Evolutionary conservation across 2,329 filamentous ascomycete genomes (phyloP).

Genomic region (Ophidiomyces ophidiicola): DNA sequence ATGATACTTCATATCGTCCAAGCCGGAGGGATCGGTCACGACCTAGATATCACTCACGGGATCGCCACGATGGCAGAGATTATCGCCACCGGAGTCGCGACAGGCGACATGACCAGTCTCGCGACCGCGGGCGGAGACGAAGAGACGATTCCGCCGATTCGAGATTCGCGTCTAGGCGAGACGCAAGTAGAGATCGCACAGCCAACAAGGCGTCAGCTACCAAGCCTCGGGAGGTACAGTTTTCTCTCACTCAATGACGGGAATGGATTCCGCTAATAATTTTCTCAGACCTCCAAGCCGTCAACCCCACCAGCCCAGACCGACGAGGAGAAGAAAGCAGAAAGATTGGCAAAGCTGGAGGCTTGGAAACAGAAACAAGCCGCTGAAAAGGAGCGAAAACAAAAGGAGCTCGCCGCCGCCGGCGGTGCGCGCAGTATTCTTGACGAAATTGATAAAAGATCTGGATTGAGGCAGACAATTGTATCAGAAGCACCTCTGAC

Average conservation of each 20-base stretch:
- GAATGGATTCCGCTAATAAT: conserved; percentile 6
- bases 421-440: conserved; percentile 55
- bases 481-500: conserved; percentile 30
- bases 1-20: conserved; percentile 53
- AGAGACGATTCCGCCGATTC: conserved; percentile 62
- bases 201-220: conserved; percentile 38
- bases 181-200: conserved; percentile 49
- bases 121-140: conserved; percentile 51
- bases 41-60: conserved; percentile 52
- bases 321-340: conserved; percentile 66
- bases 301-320: conserved; percentile 40
- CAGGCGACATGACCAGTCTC: conserved; percentile 61
- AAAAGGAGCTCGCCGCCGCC: conserved; percentile 51
- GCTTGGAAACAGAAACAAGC: conserved; percentile 84
- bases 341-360: conserved; percentile 68
- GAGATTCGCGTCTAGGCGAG: conserved; percentile 52
- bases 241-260: conserved; percentile 14
- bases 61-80: conserved; percentile 45
- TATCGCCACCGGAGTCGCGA: conserved; percentile 54
- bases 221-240: conserved; percentile 48
- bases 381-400: conserved; percentile 60
- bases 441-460: conserved; percentile 62
- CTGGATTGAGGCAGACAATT: conserved; percentile 32
- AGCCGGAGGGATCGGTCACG: conserved; percentile 50
- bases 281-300: conserved; percentile 42